Conservation (phyloP, 371 early-diverging fungal genomes). For the Apophysomyces elegans region DNA sequence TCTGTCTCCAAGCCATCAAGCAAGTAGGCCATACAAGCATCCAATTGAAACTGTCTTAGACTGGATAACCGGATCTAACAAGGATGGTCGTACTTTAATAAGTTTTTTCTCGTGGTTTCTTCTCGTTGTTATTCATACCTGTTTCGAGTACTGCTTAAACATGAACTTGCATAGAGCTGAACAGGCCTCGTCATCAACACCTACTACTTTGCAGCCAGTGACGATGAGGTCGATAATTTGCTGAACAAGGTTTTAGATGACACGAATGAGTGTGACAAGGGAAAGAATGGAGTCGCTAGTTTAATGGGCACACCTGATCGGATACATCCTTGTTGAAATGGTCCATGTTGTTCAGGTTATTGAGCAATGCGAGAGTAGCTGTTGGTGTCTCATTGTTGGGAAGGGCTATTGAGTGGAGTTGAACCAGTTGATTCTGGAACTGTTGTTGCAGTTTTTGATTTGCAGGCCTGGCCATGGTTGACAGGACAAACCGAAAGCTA, state of each 20-base stretch:
- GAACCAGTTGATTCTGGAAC: neutral
- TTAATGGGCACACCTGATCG: conserved; percentile 19
- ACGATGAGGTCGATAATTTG: conserved; percentile 51
- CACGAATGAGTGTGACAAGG: neutral
- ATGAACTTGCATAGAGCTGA: conserved; percentile 51
- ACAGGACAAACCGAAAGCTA: no score
- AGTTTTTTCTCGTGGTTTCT: neutral
- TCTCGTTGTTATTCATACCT: conserved; percentile 21
- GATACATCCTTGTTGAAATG: conserved; percentile 19
- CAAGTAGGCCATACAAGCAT: conserved; percentile 33
- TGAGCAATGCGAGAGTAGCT: conserved; percentile 9
- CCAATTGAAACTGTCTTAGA: conserved; percentile 41
- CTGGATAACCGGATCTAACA: conserved; percentile 39
- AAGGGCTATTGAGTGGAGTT: neutral
- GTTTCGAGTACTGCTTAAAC: conserved; percentile 49
- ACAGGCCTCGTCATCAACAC: conserved; percentile 26
- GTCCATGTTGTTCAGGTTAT: conserved; percentile 13
- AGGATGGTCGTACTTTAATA: neutral
- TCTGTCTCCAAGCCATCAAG: conserved; percentile 37
- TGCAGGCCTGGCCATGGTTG: neutral
- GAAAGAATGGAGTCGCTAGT: neutral
- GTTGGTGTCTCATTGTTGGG: neutral
- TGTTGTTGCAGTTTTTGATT: neutral
- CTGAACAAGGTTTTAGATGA: conserved; percentile 18
- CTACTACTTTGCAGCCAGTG: conserved; percentile 41